phyloP scores from a whole-genome alignment of 208 protist genomes.

The Trichomonas tenax region DNA sequence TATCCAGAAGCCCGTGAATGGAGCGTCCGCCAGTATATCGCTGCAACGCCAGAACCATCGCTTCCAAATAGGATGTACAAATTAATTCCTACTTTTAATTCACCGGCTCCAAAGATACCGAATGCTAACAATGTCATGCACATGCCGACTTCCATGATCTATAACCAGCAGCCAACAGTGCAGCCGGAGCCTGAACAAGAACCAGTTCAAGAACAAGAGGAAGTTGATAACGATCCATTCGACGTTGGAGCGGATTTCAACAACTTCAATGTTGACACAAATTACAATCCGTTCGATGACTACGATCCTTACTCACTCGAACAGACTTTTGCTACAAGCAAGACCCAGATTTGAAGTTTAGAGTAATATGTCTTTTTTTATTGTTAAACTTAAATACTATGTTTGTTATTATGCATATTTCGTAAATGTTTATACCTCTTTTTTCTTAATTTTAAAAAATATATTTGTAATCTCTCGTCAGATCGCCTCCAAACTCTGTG shows the following conservation, averaged over 20 bases:
- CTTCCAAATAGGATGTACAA: background rate
- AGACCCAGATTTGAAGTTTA: background rate
- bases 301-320: background rate
- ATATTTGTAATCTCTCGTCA: too few species aligned
- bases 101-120: background rate
- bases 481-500: too few species aligned
- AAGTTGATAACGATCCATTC: background rate
- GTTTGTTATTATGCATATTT: background rate
- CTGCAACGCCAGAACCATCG: background rate
- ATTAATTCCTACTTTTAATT: background rate
- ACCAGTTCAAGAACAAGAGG: background rate
- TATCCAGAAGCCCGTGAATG: background rate
- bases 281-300: background rate
- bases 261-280: background rate
- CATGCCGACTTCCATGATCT: background rate
- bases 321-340: background rate
- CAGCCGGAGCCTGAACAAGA: background rate
- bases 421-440: too few species aligned
- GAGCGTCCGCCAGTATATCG: background rate
- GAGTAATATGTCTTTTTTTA: background rate
- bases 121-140: background rate
- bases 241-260: background rate
- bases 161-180: background rate
- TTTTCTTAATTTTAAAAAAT: too few species aligned
- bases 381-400: background rate